Evolutionary conservation across 2,329 filamentous ascomycete genomes (phyloP).

Genomic region (Niveomyces coronatus): DNA sequence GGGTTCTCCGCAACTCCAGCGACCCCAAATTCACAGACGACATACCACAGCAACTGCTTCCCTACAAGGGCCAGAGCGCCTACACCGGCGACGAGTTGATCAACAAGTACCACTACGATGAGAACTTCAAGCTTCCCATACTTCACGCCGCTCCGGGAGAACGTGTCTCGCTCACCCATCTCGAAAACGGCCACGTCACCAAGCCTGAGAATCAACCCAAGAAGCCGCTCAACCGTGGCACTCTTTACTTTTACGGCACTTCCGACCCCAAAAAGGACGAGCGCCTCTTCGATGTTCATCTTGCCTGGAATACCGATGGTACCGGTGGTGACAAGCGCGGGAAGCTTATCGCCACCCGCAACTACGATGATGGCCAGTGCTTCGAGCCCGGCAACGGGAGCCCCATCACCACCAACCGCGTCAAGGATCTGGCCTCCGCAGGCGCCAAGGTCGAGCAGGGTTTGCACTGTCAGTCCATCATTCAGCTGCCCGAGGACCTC

Average conservation of each 20-base stretch:
- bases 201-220: conserved; percentile 42
- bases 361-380: conserved; percentile 87
- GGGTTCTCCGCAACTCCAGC: conserved; percentile 41
- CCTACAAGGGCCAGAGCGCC: conserved; percentile 47
- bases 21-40: conserved; percentile 45
- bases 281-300: conserved; percentile 54
- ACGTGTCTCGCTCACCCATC: conserved; percentile 54
- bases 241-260: conserved; percentile 68
- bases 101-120: conserved; percentile 24
- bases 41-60: conserved; percentile 53
- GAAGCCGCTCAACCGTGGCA: conserved; percentile 57
- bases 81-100: conserved; percentile 51
- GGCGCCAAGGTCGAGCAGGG: conserved; percentile 45
- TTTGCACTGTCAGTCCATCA: conserved; percentile 71
- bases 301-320: conserved; percentile 69
- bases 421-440: conserved; percentile 41
- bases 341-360: conserved; percentile 61
- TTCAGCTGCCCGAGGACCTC: conserved; percentile 60
- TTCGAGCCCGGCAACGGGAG: conserved; percentile 65
- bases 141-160: conserved; percentile 52
- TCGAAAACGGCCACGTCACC: conserved; percentile 70
- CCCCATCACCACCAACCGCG: conserved; percentile 48
- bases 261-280: conserved; percentile 42
- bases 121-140: conserved; percentile 45
- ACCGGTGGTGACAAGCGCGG: conserved; percentile 73